Percentiles rank a stretch among this genome's conserved stretches.
phyloP scores from a whole-genome alignment of 352 stramenopile genomes.

The Phytophthora sp. region DNA sequence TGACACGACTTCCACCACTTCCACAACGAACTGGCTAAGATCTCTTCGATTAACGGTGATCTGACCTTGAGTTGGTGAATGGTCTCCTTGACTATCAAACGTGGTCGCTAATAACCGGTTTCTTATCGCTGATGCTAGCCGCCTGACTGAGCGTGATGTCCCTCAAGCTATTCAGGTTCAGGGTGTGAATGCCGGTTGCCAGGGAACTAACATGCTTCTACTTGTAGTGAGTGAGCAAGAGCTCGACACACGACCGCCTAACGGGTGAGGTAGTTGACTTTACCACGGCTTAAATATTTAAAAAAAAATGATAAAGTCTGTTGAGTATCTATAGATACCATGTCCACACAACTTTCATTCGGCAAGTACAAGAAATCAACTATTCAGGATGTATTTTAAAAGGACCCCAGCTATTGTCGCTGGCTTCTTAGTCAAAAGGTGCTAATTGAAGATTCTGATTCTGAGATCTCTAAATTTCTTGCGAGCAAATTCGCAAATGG shows the following conservation, averaged over 20 bases:
- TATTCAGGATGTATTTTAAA: not conserved
- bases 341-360: not conserved
- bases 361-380: not conserved
- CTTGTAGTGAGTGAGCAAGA: not conserved
- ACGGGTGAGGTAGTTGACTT: not conserved
- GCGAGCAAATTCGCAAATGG: too few species aligned
- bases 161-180: too few species aligned
- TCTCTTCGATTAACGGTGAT: too few species aligned
- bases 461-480: not conserved
- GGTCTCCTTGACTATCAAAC: too few species aligned
- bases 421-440: not conserved
- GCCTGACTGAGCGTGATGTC: too few species aligned
- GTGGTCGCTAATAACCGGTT: too few species aligned
- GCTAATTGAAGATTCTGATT: not conserved
- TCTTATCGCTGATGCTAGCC: too few species aligned
- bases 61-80: too few species aligned
- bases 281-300: constrained; percentile 3
- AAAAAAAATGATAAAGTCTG: not conserved
- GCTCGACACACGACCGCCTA: not conserved
- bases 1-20: too few species aligned
- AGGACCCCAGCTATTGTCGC: not conserved
- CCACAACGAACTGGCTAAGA: too few species aligned
- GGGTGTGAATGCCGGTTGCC: not conserved
- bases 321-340: constrained; percentile 2
- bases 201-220: not conserved